Base-by-base conservation (phyloP, 2,329 filamentous ascomycete genomes). In the Pestalotiopsis sp. region DNA sequence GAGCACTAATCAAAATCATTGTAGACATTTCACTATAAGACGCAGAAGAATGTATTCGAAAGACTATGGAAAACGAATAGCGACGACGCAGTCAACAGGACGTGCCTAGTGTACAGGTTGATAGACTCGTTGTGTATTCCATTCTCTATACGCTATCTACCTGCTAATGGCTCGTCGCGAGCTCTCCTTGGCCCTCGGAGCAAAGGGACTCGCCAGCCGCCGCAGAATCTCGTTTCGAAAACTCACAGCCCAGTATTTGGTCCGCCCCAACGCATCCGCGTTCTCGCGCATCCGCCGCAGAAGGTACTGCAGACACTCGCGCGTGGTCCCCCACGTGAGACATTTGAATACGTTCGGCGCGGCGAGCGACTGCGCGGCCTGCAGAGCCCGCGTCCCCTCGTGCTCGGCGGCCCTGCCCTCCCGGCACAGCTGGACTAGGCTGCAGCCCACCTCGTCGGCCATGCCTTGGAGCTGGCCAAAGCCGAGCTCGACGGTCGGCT, bases 391-490 rank as follows among this genome's bases (percentile, higher is more conserved):
- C 4, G 39, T 27, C 1, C 13, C 17, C 20, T 52, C 31, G 31
- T 9, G 6, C 31, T 31, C 20, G 38, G 41, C 45, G 5, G n/a
- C 1, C 14, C 17, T 49, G 12, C 25, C 62, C 6, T 65, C 41
- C 13, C 13, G 23, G 11, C 20, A 27, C 23, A 27, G 17, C 39
- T 65, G 62, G 6, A 65, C 13, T 3, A 65, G 62, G 12, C 38
- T 23, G n/a, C 23, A 65, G 38, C 62, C 38, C 2, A 65, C 13
- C 62, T 65, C 62, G 20, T 65, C 62, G 23, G 62, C 62, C 38
- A 65, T 49, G 12, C 62, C 62, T 14, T 38, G 25, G 17, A 65
- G 38, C 20, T 65, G 62, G 23, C 62, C 62, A 17, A 36, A 65
- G 6, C n/a, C 62, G 23, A 65, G 41, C 41, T 45, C 41, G 17